Evolutionary conservation across 1,139 yeast genomes (phyloP), one percentile per base, ranked within the genome.

Genomic region (Yamadazyma sp.): DNA sequence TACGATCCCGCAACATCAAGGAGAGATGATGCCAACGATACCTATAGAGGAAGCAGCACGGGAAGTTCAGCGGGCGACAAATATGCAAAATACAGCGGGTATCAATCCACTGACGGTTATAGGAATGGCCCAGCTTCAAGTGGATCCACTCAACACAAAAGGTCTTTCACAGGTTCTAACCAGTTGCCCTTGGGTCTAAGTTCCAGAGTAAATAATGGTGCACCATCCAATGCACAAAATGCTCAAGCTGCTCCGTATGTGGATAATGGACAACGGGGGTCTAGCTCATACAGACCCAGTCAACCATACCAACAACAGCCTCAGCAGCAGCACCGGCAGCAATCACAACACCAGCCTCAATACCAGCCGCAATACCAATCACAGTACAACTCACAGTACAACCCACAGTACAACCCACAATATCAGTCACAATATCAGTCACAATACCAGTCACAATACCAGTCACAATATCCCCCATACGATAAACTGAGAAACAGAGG

Each of bases 401-500:
- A n/a, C n/a, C n/a, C n/a, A n/a, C n/a, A n/a, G n/a, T n/a, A n/a
- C n/a, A n/a, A n/a, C n/a, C n/a, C n/a, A n/a, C n/a, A n/a, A n/a
- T n/a, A n/a, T n/a, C n/a, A n/a, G n/a, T 7, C 25, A 23, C 25
- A 11, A 23, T 20, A 20, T 6, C 22, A 20, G n/a, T n/a, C n/a
- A n/a, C 22, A 9, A 20, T 20, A 20, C 22, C 22, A 20, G 22
- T 9, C 22, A 20, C 22, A 20, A 6, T 6, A 18, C 21, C 5
- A 18, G 8, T 8, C 5, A 18, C 21, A 5, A 18, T 18, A 18
- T 8, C 21, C 5, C 7, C 21, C 21, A 18, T 30, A 29, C 10
- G 29, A 34, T 16, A 29, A 15, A 11, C 30, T 25, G 25, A 29
- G 40, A 10, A 18, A 27, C 22, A 33, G 29, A 25, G 28, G 28